Evolutionary conservation across 345 rosid species (phyloP), one percentile per base, ranked within the genome.

Genomic region (Reutealis trisperma): DNA sequence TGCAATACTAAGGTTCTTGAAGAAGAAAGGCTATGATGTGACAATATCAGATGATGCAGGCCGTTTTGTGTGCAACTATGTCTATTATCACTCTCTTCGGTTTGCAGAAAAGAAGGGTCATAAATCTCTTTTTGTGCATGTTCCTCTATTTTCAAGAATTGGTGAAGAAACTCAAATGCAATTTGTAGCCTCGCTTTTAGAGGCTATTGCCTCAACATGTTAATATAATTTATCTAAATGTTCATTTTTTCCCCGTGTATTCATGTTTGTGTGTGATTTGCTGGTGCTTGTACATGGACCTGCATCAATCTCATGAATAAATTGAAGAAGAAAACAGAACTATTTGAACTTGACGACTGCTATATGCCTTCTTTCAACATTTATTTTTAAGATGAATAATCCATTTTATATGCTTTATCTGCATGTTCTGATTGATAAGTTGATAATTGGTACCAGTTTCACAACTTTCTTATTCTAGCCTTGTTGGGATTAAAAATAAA

Each of bases 41-140:
- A 70, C 78, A 13, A 80, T 83, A 81, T 93, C 97, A 15, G 74
- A 86, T 6, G 92, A 92, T 76, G 97, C 95, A 0, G 97, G 95
- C 25, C 86, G 90, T 10, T 91, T 89, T 44, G 88, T 91, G 12
- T 93, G 97, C 91, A 91, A 93, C 83, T 92, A 88, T 16, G 91
- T 89, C 0, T 92, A 92, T 77, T 89, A 90, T 71, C 97, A 89
- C 57, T 90, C 94, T 14, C 97, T 93, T 5, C 79, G 88, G 60
- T 87, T 86, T 13, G 91, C 95, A 1, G 89, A 89, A 82, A 83
- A 84, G 85, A 91, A 88, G 61, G 95, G 89, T 42, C 93, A 84
- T 77, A 93, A 86, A 68, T 89, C 91, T 49, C 86, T 93, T 18
- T 93, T 93, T 75, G 91, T 91, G 57, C 97, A 89, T 30, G 92